A percentile compares a stretch with the other conserved stretches of the same genome.
phyloP scores from a whole-genome alignment of 2,329 filamentous ascomycete species.

The Nothopassalora personata region DNA sequence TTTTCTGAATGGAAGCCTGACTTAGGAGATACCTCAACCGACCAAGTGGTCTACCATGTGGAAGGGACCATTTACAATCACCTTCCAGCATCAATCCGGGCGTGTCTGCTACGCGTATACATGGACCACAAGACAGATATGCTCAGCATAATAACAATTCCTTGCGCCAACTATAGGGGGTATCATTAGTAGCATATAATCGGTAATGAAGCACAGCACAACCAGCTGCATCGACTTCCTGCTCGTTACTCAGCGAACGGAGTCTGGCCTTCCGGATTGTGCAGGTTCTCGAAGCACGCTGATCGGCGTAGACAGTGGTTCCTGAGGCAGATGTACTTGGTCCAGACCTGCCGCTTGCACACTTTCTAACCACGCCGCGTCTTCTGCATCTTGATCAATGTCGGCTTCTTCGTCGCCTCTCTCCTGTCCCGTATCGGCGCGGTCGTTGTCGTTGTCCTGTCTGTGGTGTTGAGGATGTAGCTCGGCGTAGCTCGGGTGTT shows the following conservation, averaged over 20 bases:
- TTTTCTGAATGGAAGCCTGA: no score
- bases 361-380: conserved; percentile 31
- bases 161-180: neutral
- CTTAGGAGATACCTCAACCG: no score
- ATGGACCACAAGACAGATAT: neutral
- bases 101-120: no score
- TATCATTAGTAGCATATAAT: neutral
- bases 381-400: conserved; percentile 22
- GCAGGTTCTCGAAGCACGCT: conserved; percentile 10
- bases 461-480: conserved; percentile 22
- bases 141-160: neutral
- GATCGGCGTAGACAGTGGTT: conserved; percentile 27
- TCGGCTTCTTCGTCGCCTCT: conserved; percentile 8
- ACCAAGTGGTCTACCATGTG: no score
- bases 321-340: conserved; percentile 25
- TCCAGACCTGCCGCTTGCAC: conserved; percentile 23
- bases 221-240: neutral
- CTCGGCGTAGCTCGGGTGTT: conserved; percentile 38
- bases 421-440: neutral
- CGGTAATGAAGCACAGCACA: neutral
- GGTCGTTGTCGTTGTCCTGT: conserved; percentile 4
- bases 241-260: neutral
- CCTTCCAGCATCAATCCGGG: no score
- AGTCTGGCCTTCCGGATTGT: neutral
- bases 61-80: no score